Base-by-base conservation (phyloP, 768 basidiomycete species). In the Gautieria morchelliformis region DNA sequence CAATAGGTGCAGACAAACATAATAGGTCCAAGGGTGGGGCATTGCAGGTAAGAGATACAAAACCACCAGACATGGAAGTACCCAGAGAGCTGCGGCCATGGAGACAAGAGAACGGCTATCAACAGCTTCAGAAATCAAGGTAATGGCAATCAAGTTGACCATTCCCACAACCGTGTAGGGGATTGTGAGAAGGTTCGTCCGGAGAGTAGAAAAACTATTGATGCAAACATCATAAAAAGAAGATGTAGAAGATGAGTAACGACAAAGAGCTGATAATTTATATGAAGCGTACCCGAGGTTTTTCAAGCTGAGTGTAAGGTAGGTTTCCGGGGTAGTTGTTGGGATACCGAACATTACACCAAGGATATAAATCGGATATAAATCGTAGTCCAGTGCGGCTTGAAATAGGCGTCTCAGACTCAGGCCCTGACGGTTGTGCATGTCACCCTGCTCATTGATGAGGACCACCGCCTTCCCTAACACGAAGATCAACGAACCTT, bases 381-480 rank as follows among this genome's bases (percentile, higher is more conserved):
- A 67, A 62, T 84, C 82, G 56, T 78, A 85, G 63, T 86, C 84
- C 39, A 74, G 75, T 7, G 83, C 52, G 0, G 82, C 79, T 7
- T 66, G 69, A 78, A 79, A 84, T 4, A 84, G 64, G 5, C 77
- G 71, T 61, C 70, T 73, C 5, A 74, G 37, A 0, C 77, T 72
- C 12, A 86, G 63, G 0, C 78, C 81, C 67, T 87, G 78, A 44
- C 85, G 78, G 59, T 86, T 86, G 67, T 84, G 83, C 85, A 86
- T 84, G 58, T 83, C 81, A 1, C 78, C 78, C 76, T 80, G 44
- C 15, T 57, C n/a, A n/a, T 45, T 5, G 11, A 54, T 8, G 3
- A 54, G 20, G 19, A 19, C 44, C 10, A 37, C 8, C 10, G 4
- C 14, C 9, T 10, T 10, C 35, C 9, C 14, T 9, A 9, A 37